Conservation (phyloP, 2,329 filamentous ascomycete genomes). For the Triangularia setosa region DNA sequence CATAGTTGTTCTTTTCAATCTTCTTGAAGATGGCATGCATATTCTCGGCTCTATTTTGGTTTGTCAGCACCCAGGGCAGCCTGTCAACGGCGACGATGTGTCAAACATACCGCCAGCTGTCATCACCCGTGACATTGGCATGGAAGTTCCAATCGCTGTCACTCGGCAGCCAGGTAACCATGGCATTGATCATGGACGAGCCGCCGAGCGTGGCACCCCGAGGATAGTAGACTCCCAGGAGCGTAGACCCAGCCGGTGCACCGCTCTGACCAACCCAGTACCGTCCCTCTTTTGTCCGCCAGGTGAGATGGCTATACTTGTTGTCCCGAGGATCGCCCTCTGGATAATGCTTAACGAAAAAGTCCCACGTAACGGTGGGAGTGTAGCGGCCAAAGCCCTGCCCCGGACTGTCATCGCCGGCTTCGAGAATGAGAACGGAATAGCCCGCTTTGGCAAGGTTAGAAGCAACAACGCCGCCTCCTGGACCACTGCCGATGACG, state of each 20-base stretch:
- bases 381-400: constrained; percentile 45
- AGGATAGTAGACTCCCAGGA: constrained; percentile 33
- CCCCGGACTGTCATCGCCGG: constrained; percentile 48
- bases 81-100: background rate
- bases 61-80: background rate
- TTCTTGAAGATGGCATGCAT: constrained; percentile 26
- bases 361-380: constrained; percentile 49
- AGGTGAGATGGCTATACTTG: constrained; percentile 43
- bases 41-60: constrained; percentile 21
- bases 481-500: constrained; percentile 50
- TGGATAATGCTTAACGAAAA: constrained; percentile 52
- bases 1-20: constrained; percentile 29
- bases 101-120: constrained; percentile 25
- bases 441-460: constrained; percentile 51
- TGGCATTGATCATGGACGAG: constrained; percentile 31
- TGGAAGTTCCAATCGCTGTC: constrained; percentile 30
- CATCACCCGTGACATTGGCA: constrained; percentile 28
- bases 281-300: constrained; percentile 27
- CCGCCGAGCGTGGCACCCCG: constrained; percentile 32
- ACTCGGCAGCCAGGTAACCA: constrained; percentile 28
- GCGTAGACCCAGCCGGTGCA: constrained; percentile 28
- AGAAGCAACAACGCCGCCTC: constrained; percentile 47
- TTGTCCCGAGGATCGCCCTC: constrained; percentile 41
- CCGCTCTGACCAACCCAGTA: constrained; percentile 31
- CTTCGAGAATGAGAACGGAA: constrained; percentile 51